Conservation (phyloP, 2,329 filamentous ascomycete species). For the Lomentospora prolificans region DNA sequence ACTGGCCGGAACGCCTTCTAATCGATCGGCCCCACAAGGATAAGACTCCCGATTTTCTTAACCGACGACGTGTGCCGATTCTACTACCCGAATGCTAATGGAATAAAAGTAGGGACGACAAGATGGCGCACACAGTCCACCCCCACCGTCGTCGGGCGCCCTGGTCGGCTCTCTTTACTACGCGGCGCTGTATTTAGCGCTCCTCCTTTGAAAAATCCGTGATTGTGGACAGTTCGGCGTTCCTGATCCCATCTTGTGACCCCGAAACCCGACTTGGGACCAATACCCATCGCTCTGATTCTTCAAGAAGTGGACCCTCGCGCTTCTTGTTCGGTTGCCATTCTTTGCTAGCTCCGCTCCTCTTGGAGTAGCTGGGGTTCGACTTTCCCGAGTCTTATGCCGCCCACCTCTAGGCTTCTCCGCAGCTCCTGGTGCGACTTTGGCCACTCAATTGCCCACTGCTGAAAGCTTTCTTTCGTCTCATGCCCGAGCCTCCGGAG, state of each 20-base stretch:
- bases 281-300: neutral
- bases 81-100: neutral
- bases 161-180: neutral
- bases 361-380: neutral
- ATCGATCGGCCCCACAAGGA: neutral
- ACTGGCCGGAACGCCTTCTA: too few species aligned
- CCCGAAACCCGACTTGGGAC: neutral
- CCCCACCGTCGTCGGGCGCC: neutral
- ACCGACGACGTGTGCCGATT: neutral
- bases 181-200: neutral
- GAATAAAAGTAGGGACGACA: neutral
- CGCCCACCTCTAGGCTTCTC: neutral
- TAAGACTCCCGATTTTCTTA: neutral
- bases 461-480: neutral
- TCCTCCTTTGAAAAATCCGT: neutral
- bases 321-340: neutral
- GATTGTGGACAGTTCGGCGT: neutral
- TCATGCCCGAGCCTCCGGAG: neutral
- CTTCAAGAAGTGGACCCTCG: neutral
- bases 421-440: neutral
- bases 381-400: neutral
- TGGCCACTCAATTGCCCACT: slow-evolving; percentile 1
- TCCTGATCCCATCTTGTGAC: neutral
- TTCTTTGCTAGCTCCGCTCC: neutral
- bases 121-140: neutral